Base-by-base conservation (phyloP, 1,284 basidiomycete genomes). In the Trichosporon sp. region DNA sequence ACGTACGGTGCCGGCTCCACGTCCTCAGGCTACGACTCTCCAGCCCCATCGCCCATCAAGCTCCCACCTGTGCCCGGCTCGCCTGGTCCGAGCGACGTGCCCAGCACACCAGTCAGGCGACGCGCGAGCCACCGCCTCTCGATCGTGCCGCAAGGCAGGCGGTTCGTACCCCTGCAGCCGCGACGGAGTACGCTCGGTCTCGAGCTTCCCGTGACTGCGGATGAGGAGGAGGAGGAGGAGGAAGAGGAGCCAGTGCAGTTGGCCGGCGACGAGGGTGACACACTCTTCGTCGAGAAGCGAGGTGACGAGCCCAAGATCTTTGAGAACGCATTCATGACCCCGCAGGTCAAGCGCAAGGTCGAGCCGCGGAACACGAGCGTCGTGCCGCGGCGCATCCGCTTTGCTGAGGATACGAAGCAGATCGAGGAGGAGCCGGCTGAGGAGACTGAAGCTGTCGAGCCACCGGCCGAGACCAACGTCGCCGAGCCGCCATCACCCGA, bases 231-330 rank as follows among this genome's bases (percentile, higher is more conserved):
- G 38, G 74, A 75, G 16, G 48, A 40, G 38, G 74, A 75, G 16
- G 48, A 38, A 4, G 67, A 72, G 26, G 68, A 70, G 8, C 69
- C 78, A 4, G 67, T 81, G 0, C 77, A 77, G 35, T 72, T 79
- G 0, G 75, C 74, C 31, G 81, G 79, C 3, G 81, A 81, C 14
- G 80, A 78, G 40, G 81, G 80, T 2, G 81, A 83, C 66, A 76
- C 73, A 64, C 73, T 83, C 16, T 82, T 81, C 68, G 72, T 83
- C 5, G 81, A 83, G 71, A 61, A 63, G 19, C 75, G 73, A 26
- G 77, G 78, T 12, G 76, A 76, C 2, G 59, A 51, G 61, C 69
- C 10, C 19, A 38, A 43, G 68, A 75, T 77, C 31, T 74, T 73
- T 67, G 67, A 70, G 3, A 74, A 78, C 66, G 70, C 76, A 4